Percentiles rank a stretch among this genome's conserved stretches.
Evolutionary conservation across 108 stramenopile genomes (phyloP).

Genomic region (Cyclotella atomus): DNA sequence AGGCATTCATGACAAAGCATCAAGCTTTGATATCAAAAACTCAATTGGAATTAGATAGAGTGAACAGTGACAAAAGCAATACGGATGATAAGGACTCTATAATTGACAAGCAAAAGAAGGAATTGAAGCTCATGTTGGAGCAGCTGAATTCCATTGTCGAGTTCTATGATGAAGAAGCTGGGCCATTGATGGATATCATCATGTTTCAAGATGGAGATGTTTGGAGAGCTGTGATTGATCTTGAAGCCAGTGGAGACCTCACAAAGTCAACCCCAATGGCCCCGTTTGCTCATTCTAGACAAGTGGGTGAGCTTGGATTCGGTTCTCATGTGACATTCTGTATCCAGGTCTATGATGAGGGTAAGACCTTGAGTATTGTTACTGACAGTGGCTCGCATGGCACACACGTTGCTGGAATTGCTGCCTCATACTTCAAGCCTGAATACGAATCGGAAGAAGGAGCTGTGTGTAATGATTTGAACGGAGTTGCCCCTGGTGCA

Average conservation of each 20-base stretch:
- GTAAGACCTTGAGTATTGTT: conserved; percentile 73
- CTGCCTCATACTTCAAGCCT: conserved; percentile 60
- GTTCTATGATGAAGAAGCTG: conserved; percentile 62
- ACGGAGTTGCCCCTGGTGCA: conserved; percentile 93
- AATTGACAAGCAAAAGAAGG: conserved; percentile 3
- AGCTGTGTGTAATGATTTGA: conserved; percentile 35
- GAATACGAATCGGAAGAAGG: neutral
- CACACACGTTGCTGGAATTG: conserved; percentile 92
- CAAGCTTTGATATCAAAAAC: conserved; percentile 33
- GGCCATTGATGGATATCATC: conserved; percentile 79
- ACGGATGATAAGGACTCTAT: neutral
- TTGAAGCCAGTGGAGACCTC: conserved; percentile 64
- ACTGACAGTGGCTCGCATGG: conserved; percentile 90
- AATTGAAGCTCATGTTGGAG: conserved; percentile 20
- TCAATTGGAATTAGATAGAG: conserved; percentile 29
- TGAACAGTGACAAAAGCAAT: neutral
- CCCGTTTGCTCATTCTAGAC: conserved; percentile 57
- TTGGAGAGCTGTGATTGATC: conserved; percentile 74
- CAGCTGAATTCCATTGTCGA: conserved; percentile 15
- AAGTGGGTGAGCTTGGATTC: conserved; percentile 55
- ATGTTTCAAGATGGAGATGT: conserved; percentile 63
- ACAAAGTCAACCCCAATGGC: conserved; percentile 55
- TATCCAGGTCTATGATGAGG: conserved; percentile 84
- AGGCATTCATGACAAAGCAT: conserved; percentile 25
- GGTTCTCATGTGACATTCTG: conserved; percentile 69